Evolutionary conservation across 768 basidiomycete species (phyloP), one percentile per base, ranked within the genome.

Genomic region (Leccinum olivaceopallidum): DNA sequence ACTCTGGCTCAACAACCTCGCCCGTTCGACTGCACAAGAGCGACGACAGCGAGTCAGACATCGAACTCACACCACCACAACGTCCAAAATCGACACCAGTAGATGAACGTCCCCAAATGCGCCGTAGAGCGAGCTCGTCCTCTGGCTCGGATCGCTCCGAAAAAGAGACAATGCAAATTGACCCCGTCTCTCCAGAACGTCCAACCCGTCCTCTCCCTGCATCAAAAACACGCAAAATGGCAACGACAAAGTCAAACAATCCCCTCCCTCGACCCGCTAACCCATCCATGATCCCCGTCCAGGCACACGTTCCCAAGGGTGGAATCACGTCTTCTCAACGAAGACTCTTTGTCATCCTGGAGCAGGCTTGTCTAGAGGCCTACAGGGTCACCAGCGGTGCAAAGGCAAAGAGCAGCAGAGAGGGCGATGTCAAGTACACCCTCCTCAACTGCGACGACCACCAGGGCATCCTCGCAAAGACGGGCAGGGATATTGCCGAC

Each of bases 361-460:
- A 93, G 72, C 90, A 95, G 70, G 96, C 97, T 0, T 99, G 97
- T 71, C 80, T 99, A 56, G 96, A 98, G 79, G 92, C 94, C 4
- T 98, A 98, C 79, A 85, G 91, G 61, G 83, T 97, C 63, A 86
- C 87, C 50, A 81, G 85, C 50, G 81, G 84, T 26, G 77, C 69
- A 0, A 81, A 85, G 52, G 79, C 82, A 56, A 83, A 83, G 52
- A 76, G 74, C 60, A 79, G 73, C 66, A 83, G 80, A 73, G 83
- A 72, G 73, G 85, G 79, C 69, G 95, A 96, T 60, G 94, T 92
- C 60, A 98, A 98, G 77, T 98, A 98, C 76, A 95, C 95, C 9
- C 78, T 99, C 60, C 76, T 99, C 65, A 99, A 99, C 76, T 98
- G 97, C 75, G 97, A 98, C 73, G 97, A 98, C 67, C 97, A 98